These are phyloP conservation scores for Annulohypoxylon moriforme DNA, from an alignment of 495 filamentous ascomycete species.

Conservation along the genomic window DNA sequence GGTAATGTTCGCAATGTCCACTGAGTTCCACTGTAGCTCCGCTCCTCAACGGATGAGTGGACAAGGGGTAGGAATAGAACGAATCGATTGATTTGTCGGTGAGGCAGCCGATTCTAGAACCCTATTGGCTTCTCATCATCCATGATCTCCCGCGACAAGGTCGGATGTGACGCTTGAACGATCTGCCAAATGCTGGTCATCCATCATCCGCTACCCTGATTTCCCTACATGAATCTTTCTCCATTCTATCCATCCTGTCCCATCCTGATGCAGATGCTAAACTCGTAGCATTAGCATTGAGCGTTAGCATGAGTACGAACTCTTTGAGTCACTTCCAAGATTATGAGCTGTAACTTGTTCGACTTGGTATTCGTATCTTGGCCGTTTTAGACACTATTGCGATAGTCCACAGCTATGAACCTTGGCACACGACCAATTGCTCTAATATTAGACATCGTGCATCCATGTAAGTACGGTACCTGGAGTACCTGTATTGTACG, in stretches of 20 bases:
- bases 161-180: slow-evolving; percentile 16
- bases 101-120: slow-evolving; percentile 8
- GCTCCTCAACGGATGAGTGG: slow-evolving; percentile 36
- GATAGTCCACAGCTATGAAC: slow-evolving; percentile 16
- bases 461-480: neutral
- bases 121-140: slow-evolving; percentile 16
- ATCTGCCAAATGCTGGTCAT: slow-evolving; percentile 35
- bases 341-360: slow-evolving; percentile 3
- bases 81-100: slow-evolving; percentile 24
- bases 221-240: neutral
- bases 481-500: slow-evolving; percentile 4
- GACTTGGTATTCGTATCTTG: slow-evolving; percentile 25
- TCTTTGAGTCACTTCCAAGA: neutral
- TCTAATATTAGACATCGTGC: slow-evolving; percentile 21
- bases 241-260: neutral
- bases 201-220: neutral
- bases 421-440: slow-evolving; percentile 19
- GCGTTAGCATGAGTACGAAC: neutral
- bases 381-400: slow-evolving; percentile 29
- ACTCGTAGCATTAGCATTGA: slow-evolving; percentile 13
- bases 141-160: too few species aligned
- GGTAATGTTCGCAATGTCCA: slow-evolving; percentile 9
- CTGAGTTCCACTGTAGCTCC: slow-evolving; percentile 4
- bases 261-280: slow-evolving; percentile 18
- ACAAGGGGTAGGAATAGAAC: slow-evolving; percentile 10